These are phyloP conservation scores for Leucocoprinus leucothites DNA, from an alignment of 768 basidiomycete genomes.

Conservation along the genomic window DNA sequence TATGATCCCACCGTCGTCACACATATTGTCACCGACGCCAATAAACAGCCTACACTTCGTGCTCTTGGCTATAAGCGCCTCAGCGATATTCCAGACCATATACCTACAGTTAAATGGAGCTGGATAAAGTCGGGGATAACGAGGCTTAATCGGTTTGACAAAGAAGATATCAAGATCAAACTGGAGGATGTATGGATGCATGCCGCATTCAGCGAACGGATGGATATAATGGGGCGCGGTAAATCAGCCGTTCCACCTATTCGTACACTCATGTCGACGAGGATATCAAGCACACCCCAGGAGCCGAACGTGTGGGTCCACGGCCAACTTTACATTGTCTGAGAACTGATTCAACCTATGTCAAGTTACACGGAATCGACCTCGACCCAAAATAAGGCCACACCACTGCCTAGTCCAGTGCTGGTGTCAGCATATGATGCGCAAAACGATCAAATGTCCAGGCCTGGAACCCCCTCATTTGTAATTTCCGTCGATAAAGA, in stretches of 20 bases:
- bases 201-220: slow-evolving; percentile 45
- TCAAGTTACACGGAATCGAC: not conserved
- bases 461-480: not conserved
- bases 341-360: not conserved
- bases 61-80: slow-evolving; percentile 48
- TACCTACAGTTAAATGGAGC: slow-evolving; percentile 62
- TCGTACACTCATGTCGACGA: not conserved
- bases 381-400: not conserved
- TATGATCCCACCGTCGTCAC: slow-evolving; percentile 59
- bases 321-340: not conserved
- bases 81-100: slow-evolving; percentile 57
- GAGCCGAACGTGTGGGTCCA: not conserved
- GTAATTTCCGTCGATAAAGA: not conserved
- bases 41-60: slow-evolving; percentile 26
- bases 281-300: not conserved
- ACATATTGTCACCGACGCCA: slow-evolving; percentile 60
- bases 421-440: not conserved
- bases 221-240: slow-evolving; percentile 35
- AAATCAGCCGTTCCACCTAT: slow-evolving; percentile 5
- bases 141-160: slow-evolving; percentile 17
- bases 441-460: not conserved
- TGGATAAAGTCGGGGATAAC: slow-evolving; percentile 51
- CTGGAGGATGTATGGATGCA: slow-evolving; percentile 38
- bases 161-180: slow-evolving; percentile 25
- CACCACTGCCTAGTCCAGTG: not conserved